These are phyloP conservation scores for Falciphora oryzae DNA, from an alignment of 2,329 filamentous ascomycete genomes.

Conservation along the genomic window DNA sequence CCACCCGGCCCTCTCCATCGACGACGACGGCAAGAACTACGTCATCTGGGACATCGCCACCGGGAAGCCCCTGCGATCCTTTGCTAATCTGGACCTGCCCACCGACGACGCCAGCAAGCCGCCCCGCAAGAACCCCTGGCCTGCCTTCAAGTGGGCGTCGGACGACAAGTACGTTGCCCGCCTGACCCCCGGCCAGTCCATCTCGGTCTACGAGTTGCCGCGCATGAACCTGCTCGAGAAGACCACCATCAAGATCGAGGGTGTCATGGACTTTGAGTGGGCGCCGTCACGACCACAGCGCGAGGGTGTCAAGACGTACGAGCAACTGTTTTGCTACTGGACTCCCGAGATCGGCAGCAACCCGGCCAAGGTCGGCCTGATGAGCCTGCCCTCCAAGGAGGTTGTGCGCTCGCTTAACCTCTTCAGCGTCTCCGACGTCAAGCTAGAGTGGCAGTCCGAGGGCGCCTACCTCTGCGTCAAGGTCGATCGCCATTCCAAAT, in stretches of 20 bases:
- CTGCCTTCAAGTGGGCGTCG: constrained; percentile 98
- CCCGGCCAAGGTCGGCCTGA: constrained; percentile 92
- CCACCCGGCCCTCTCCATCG: constrained; percentile 74
- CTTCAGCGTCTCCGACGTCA: constrained; percentile 96
- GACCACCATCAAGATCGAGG: constrained; percentile 91
- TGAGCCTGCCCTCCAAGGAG: constrained; percentile 94
- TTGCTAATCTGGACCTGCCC: constrained; percentile 80
- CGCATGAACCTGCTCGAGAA: constrained; percentile 86
- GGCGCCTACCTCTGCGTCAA: constrained; percentile 94
- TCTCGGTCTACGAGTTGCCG: constrained; percentile 93
- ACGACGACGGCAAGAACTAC: constrained; percentile 99
- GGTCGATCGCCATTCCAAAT: constrained; percentile 97
- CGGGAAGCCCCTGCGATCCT: constrained; percentile 83
- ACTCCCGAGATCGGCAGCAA: constrained; percentile 97
- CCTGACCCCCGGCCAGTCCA: constrained; percentile 79
- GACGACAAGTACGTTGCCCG: constrained; percentile 97
- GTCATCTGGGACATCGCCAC: constrained; percentile 97
- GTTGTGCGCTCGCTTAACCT: constrained; percentile 91
- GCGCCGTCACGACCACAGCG: constrained; percentile 76
- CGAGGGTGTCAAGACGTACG: constrained; percentile 83
- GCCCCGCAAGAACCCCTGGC: constrained; percentile 88
- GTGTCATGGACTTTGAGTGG: constrained; percentile 98
- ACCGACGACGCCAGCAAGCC: constrained; percentile 59
- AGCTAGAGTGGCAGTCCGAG: constrained; percentile 98
- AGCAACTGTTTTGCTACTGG: constrained; percentile 98